A percentile compares a stretch with the other conserved stretches of the same genome.
Conservation (phyloP, 192 early-diverging fungal genomes). For the Linnemannia schmuckeri region DNA sequence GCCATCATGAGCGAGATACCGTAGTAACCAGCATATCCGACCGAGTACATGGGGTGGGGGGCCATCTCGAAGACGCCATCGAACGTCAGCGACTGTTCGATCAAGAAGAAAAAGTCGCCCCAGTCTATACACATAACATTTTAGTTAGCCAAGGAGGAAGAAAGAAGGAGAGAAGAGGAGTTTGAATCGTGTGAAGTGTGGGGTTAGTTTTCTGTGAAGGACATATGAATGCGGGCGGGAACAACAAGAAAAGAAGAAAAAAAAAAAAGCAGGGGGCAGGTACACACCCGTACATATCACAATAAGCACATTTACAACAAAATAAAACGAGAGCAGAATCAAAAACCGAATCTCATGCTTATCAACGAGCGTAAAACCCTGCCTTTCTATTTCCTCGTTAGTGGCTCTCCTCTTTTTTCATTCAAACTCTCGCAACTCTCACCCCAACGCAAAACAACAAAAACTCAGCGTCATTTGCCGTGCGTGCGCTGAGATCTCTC, state of each 20-base stretch:
- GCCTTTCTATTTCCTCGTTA: background rate
- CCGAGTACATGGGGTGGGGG: conserved; percentile 99
- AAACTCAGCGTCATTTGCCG: background rate
- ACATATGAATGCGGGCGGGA: conserved; percentile 12
- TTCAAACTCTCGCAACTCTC: background rate
- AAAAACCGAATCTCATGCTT: background rate
- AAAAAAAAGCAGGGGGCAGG: background rate
- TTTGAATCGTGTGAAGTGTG: conserved; percentile 20
- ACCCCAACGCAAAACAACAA: conserved; percentile 5
- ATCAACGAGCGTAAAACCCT: background rate
- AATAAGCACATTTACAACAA: background rate
- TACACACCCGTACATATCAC: background rate
- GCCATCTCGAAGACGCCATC: conserved; percentile 97
- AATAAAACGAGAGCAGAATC: background rate
- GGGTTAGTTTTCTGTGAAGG: background rate
- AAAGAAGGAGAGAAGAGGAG: conserved; percentile 11
- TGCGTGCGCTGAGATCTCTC: background rate
- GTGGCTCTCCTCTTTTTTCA: background rate
- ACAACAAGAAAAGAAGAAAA: background rate
- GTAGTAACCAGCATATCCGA: conserved; percentile 97
- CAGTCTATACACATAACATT: conserved; percentile 74
- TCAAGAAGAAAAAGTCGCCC: conserved; percentile 99
- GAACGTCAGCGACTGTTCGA: conserved; percentile 91
- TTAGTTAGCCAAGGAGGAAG: background rate
- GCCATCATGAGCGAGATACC: conserved; percentile 93